Percentiles rank a stretch among this genome's conserved stretches.
Evolutionary conservation across 768 basidiomycete species (phyloP).

Genomic region (Leccinum disarticulatum): DNA sequence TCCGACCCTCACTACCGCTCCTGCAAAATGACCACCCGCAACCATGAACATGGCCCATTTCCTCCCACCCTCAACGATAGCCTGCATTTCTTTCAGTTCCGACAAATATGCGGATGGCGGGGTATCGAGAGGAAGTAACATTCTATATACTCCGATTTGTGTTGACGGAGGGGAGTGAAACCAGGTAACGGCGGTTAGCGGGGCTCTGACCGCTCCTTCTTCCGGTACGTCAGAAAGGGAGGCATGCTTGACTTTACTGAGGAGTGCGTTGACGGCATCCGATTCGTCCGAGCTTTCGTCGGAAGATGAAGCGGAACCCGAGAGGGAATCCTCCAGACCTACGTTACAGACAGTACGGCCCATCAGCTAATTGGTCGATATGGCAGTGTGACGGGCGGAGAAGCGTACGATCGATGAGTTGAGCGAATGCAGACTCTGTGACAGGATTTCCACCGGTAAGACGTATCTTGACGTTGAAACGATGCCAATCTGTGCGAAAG

Average conservation of each 20-base stretch:
- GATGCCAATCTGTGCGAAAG: conserved; percentile 96
- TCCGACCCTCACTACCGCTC: conserved; percentile 78
- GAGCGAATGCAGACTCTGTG: conserved; percentile 68
- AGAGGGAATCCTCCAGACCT: conserved; percentile 86
- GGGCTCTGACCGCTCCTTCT: conserved; percentile 35
- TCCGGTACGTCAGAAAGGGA: conserved; percentile 50
- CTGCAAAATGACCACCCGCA: conserved; percentile 98
- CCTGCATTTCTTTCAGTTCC: conserved; percentile 68
- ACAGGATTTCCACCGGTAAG: conserved; percentile 63
- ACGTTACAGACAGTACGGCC: neutral
- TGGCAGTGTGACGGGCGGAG: neutral
- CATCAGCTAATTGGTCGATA: neutral
- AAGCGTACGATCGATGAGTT: conserved; percentile 75
- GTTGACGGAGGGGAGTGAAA: conserved; percentile 86
- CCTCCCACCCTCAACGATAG: conserved; percentile 50
- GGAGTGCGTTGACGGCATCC: conserved; percentile 63
- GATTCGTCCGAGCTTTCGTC: conserved; percentile 57
- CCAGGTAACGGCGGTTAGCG: conserved; percentile 80
- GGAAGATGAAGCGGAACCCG: conserved; percentile 82
- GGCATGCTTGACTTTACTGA: conserved; percentile 56
- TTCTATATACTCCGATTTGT: conserved; percentile 86
- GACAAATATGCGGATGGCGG: conserved; percentile 50
- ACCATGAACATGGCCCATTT: conserved; percentile 96
- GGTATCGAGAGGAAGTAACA: conserved; percentile 58
- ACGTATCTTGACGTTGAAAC: conserved; percentile 90